Percentiles rank a stretch among this genome's conserved stretches.
Evolutionary conservation across 225 moss, liverwort and hornwort species (phyloP).

Genomic region (Bryoerythrophyllum caledonicum): DNA sequence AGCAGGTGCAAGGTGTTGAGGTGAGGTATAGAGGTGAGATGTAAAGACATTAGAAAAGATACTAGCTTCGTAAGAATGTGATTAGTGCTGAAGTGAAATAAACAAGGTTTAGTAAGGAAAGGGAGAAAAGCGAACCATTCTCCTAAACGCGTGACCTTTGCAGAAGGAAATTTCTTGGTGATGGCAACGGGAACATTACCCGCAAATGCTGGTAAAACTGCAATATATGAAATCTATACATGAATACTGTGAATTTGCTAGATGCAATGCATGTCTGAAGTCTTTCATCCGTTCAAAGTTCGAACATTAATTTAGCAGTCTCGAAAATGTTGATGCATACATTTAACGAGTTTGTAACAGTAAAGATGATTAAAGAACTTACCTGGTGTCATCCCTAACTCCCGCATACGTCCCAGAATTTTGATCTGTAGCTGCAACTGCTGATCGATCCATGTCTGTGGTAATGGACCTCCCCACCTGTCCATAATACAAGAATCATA

Average conservation of each 20-base stretch:
- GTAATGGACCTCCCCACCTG: slow-evolving; percentile 94
- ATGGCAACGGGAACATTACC: slow-evolving; percentile 84
- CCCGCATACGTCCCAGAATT: slow-evolving; percentile 74
- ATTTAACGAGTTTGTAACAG: slow-evolving; percentile 4
- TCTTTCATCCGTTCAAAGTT: not conserved
- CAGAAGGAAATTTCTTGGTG: slow-evolving; percentile 61
- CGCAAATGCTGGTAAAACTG: slow-evolving; percentile 89
- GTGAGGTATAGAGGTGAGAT: not conserved
- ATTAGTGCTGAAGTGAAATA: not conserved
- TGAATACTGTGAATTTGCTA: slow-evolving; percentile 8
- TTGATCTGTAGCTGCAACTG: slow-evolving; percentile 72
- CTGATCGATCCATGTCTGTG: slow-evolving; percentile 82
- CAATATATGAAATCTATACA: slow-evolving; percentile 2
- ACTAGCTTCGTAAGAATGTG: not conserved
- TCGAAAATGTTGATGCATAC: slow-evolving; percentile 1
- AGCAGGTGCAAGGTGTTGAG: slow-evolving; percentile 14
- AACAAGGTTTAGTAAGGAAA: slow-evolving; percentile 11
- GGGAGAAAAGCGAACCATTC: slow-evolving; percentile 59
- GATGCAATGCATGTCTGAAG: slow-evolving; percentile 1
- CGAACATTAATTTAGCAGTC: slow-evolving; percentile 1
- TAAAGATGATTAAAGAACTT: slow-evolving; percentile 14
- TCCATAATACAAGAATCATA: slow-evolving; percentile 10
- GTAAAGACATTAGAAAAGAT: not conserved
- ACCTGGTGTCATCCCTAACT: slow-evolving; percentile 92
- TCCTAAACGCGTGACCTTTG: slow-evolving; percentile 79